Evolutionary conservation across 2,329 filamentous ascomycete genomes (phyloP), one percentile per base, ranked within the genome.

Genomic region (Cladophialophora yegresii): DNA sequence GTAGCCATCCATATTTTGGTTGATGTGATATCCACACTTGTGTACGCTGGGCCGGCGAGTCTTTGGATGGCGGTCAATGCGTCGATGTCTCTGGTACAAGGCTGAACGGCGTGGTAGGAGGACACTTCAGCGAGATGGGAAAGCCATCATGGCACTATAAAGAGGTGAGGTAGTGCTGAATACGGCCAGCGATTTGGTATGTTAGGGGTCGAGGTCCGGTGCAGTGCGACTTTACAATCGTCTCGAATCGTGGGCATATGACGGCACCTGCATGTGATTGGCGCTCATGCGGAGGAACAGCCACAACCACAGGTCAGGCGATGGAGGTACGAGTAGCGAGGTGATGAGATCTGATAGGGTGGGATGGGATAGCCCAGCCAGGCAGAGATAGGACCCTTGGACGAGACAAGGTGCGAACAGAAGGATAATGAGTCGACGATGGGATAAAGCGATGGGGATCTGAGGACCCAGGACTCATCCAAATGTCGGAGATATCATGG

Each of bases 1-100:
- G 55, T 64, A 68, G 66, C 67, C 69, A 60, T 71, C 65, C 69
- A 71, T 71, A 63, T 58, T 70, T 64, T 59, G 33, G 26, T 59
- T 59, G 30, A 28, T 59, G 54, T 63, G 30, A 65, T 58, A 58
- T 49, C 53, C 53, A 33, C 51, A 53, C 47, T 33, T 45, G 58
- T 43, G 57, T 61, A 33, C 53, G 30, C 51, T 54, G 51, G 32
- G 22, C 12, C 22, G 28, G 57, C 28, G 40, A 58, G 55, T 43
- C 3, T 33, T 47, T 50, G 54, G 55, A 23, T 58, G 50, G 55
- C 56, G 62, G 60, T 65, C 65, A 65, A 61, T 58, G 47, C 43
- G 61, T 64, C 36, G 55, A 45, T 22, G 28, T 50, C 22, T 58
- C 45, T 30, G 57, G 57, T 36, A 30, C 57, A 26, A 59, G 57